Evolutionary conservation across 805 yeast species (phyloP).

Genomic region (Scheffersomyces ergatensis): DNA sequence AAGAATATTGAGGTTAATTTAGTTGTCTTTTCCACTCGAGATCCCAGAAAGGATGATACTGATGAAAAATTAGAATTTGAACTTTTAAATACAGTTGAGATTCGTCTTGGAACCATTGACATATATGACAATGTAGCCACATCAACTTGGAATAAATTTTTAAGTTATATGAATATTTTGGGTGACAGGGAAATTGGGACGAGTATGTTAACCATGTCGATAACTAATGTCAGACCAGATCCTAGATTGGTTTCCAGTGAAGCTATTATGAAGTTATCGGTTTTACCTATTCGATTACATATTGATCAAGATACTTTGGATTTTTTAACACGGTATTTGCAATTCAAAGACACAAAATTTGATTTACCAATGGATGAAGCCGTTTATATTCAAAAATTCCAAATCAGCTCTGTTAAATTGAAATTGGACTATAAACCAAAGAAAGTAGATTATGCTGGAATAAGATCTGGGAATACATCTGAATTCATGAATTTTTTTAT

Average conservation of each 20-base stretch:
- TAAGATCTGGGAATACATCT: slow-evolving; percentile 80
- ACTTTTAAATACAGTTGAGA: slow-evolving; percentile 45
- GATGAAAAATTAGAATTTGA: slow-evolving; percentile 36
- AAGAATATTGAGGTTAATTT: slow-evolving; percentile 51
- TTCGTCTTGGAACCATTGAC: slow-evolving; percentile 54
- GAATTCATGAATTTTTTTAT: slow-evolving; percentile 88
- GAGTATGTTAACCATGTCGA: slow-evolving; percentile 53
- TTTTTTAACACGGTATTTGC: slow-evolving; percentile 74
- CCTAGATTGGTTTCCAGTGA: slow-evolving; percentile 68
- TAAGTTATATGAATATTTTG: slow-evolving; percentile 63
- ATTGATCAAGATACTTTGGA: slow-evolving; percentile 94
- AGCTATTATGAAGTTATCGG: slow-evolving; percentile 46
- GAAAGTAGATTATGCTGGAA: slow-evolving; percentile 78
- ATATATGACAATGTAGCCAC: slow-evolving; percentile 76
- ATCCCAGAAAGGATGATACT: slow-evolving; percentile 39
- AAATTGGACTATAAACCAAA: slow-evolving; percentile 91
- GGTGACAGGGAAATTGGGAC: slow-evolving; percentile 71
- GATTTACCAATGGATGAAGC: slow-evolving; percentile 64
- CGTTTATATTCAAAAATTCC: slow-evolving; percentile 65
- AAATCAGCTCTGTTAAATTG: slow-evolving; percentile 56
- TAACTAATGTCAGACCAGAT: slow-evolving; percentile 66
- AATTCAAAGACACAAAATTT: slow-evolving; percentile 72
- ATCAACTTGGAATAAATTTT: slow-evolving; percentile 88
- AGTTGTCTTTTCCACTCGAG: slow-evolving; percentile 44
- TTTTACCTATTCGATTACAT: slow-evolving; percentile 77